Conservation (phyloP, 257 asterid species). For the Galeopsis tetrahit region DNA sequence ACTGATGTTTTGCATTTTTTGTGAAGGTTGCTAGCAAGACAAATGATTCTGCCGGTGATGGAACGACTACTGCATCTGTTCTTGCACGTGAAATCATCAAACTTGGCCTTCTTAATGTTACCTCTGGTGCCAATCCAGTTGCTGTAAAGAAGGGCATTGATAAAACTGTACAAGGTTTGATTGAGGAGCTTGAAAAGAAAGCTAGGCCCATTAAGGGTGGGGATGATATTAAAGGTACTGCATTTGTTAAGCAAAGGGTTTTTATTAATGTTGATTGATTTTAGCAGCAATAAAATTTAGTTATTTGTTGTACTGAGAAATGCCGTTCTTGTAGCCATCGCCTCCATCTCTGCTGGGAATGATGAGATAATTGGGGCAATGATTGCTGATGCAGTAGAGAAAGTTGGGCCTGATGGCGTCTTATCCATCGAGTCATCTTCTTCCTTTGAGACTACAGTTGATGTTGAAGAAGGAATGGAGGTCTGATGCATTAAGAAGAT, state of each 20-base stretch:
- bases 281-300: background rate
- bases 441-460: constrained; percentile 92
- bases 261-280: background rate
- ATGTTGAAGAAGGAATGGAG: constrained; percentile 99
- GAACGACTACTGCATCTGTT: constrained; percentile 93
- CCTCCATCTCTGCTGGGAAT: constrained; percentile 91
- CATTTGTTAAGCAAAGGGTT: background rate
- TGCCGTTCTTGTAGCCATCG: constrained; percentile 64
- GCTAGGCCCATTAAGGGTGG: constrained; percentile 95
- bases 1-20: constrained; percentile 14
- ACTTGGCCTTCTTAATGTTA: constrained; percentile 89
- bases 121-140: constrained; percentile 98
- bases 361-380: constrained; percentile 83
- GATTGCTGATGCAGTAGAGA: constrained; percentile 97
- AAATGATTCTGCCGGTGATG: constrained; percentile 98
- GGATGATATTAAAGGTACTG: constrained; percentile 86
- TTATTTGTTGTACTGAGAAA: constrained; percentile 16
- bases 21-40: constrained; percentile 97
- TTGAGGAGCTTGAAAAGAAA: constrained; percentile 82
- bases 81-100: constrained; percentile 97
- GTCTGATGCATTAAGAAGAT: constrained; percentile 37
- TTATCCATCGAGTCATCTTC: constrained; percentile 94
- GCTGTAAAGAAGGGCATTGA: constrained; percentile 92
- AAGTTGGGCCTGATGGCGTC: constrained; percentile 98
- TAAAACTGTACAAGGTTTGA: constrained; percentile 75